These are phyloP conservation scores for Salinomyces thailandicus DNA, from an alignment of 2,329 filamentous ascomycete species.

Conservation along the genomic window DNA sequence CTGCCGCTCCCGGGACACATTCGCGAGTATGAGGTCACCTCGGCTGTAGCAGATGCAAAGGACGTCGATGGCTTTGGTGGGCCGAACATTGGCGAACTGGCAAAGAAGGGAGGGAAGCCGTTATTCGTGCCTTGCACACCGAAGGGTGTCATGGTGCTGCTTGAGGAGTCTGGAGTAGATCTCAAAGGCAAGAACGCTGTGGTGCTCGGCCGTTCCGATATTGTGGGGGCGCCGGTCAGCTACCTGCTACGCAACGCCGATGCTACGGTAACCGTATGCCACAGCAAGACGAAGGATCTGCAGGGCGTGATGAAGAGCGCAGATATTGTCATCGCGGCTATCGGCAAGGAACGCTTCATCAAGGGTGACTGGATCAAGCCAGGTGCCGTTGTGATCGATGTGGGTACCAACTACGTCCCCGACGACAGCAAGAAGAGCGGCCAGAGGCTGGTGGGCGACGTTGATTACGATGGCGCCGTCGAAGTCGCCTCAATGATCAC, in stretches of 20 bases:
- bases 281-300: constrained; percentile 72
- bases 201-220: constrained; percentile 88
- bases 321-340: constrained; percentile 84
- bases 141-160: constrained; percentile 89
- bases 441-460: constrained; percentile 84
- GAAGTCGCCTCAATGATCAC: constrained; percentile 89
- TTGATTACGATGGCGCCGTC: constrained; percentile 76
- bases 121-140: constrained; percentile 92
- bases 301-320: constrained; percentile 66
- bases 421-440: constrained; percentile 87
- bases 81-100: constrained; percentile 88
- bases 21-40: constrained; percentile 82
- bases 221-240: constrained; percentile 93
- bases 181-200: constrained; percentile 86
- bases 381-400: constrained; percentile 91
- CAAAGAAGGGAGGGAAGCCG: constrained; percentile 84
- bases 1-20: constrained; percentile 81
- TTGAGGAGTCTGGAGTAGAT: constrained; percentile 73
- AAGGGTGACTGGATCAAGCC: constrained; percentile 94
- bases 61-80: constrained; percentile 97
- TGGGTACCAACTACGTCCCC: constrained; percentile 91
- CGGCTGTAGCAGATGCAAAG: constrained; percentile 83
- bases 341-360: constrained; percentile 77
- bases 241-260: constrained; percentile 91
- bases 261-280: constrained; percentile 92